A percentile compares a stretch with the other conserved stretches of the same genome.
phyloP scores from a whole-genome alignment of 176 grass and related monocot species.

The Lolium multiflorum region DNA sequence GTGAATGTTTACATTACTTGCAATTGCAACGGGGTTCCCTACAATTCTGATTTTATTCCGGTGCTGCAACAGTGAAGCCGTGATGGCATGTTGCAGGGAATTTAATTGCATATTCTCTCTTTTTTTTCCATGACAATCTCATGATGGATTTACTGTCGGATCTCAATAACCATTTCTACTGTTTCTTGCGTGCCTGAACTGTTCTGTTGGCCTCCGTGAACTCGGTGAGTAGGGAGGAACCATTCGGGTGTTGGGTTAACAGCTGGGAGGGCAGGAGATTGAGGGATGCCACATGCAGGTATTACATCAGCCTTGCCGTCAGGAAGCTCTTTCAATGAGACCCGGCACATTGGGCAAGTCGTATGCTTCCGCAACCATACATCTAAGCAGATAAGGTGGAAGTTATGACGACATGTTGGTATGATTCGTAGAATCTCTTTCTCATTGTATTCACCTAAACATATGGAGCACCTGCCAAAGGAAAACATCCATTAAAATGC shows the following conservation, averaged over 20 bases:
- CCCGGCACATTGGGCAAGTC: constrained; percentile 80
- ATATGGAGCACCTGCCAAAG: constrained; percentile 81
- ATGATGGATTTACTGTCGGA: constrained; percentile 17
- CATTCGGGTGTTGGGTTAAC: constrained; percentile 39
- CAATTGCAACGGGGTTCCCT: background rate
- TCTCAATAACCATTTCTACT: constrained; percentile 54
- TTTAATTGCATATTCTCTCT: background rate
- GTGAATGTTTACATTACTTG: background rate
- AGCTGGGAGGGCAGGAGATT: constrained; percentile 27
- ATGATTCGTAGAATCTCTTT: constrained; percentile 75
- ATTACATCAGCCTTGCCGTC: constrained; percentile 40
- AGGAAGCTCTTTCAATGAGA: constrained; percentile 66
- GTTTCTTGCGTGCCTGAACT: constrained; percentile 33
- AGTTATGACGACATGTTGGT: constrained; percentile 72
- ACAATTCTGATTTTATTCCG: background rate
- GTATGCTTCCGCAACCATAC: constrained; percentile 82
- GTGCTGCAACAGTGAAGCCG: background rate
- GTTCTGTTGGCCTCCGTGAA: constrained; percentile 35
- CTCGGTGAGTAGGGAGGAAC: constrained; percentile 36
- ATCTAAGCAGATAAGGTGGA: constrained; percentile 83
- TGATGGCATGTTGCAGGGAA: background rate
- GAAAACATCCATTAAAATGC: constrained; percentile 21
- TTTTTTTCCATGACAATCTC: background rate
- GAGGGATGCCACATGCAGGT: constrained; percentile 30
- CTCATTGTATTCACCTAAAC: constrained; percentile 84